Evolutionary conservation across 2,329 filamentous ascomycete species (phyloP), one percentile per base, ranked within the genome.

Genomic region (Verticillium isaacii): DNA sequence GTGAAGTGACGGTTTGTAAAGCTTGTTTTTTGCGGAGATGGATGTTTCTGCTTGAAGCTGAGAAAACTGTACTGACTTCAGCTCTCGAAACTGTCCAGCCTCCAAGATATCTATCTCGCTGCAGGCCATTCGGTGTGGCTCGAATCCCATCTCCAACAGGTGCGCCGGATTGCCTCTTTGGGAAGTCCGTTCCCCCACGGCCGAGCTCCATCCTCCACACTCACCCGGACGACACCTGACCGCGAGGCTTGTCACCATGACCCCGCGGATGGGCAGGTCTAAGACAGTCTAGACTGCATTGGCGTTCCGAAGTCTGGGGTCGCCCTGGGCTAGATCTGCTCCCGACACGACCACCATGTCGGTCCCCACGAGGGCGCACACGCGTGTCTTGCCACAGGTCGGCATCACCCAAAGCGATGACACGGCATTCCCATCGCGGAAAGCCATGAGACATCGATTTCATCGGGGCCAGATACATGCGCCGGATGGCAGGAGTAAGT

Each of bases 161-260:
- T 25, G n/a, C 8, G 19, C 11, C 64, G 63, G 63, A 34, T 60
- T 66, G 34, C 64, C 58, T 14, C 19, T 60, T 64, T 32, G 25
- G 58, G 63, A 39, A 64, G 56, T 25, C 55, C 63, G 59, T 52
- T 7, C 37, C 45, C 45, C 45, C 45, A 52, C n/a, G 45, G 11
- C 45, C 45, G 17, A 11, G 45, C 45, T 52, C 45, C 19, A 52
- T 52, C 45, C n/a, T 52, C 45, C n/a, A 12, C 45, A 52, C 45
- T 23, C 45, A 19, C 45, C 19, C 45, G 12, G 11, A 23, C 45
- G 45, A 52, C 45, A 52, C 19, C 45, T 52, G 45, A 52, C 45
- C 45, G n/a, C 45, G 23, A 52, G 45, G 45, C 45, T 52, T 52
- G 45, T 52, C 45, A 52, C 23, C 7, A 52, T 41, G 37, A 52